Evolutionary conservation across 2,329 filamentous ascomycete species (phyloP), one percentile per base, ranked within the genome.

Genomic region (Cladophialophora immunda): DNA sequence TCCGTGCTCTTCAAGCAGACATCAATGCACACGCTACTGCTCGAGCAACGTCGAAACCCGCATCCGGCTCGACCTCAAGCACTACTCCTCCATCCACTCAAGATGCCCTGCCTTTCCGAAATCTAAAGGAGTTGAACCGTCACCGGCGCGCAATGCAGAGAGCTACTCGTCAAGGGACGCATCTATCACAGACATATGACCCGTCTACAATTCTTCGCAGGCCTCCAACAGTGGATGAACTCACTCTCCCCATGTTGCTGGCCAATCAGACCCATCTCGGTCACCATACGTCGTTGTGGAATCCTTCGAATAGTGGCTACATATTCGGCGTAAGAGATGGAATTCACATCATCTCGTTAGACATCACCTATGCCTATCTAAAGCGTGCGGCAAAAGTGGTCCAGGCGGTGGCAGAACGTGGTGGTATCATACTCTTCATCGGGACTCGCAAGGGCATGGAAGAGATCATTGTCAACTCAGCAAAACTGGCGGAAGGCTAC

Each of bases 321-420:
- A 98, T 99, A 77, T 94, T 92, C 78, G 95, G 95, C 73, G 87
- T 97, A 68, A 87, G 95, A 53, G 87, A 95, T 72, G 93, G 91
- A 17, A 90, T 97, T 68, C 94, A 97, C 81, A 93, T 99, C 77
- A 97, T 99, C 78, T 91, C 90, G 9, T 89, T 98, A 3, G 95
- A 99, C 77, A 86, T 89, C 67, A 98, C 92, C 34, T 93, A 93
- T 15, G 90, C 93, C 17, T 90, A 98, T 80, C 86, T 99, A 63
- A 89, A 94, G n/a, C 89, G 95, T 58, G 94, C 95, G 4, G 93
- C 93, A n/a, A 92, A 94, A 73, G 89, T 99, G 3, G 93, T 98
- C 1, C 89, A 94, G 75, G 93, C 93, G 76, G 92, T 98, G 1
- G 87, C 93, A 7, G 90, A 90, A 76, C 84, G 88, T 62, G 95